These are phyloP conservation scores for Venturia aucupariae DNA, from an alignment of 2,329 filamentous ascomycete species.

Conservation along the genomic window DNA sequence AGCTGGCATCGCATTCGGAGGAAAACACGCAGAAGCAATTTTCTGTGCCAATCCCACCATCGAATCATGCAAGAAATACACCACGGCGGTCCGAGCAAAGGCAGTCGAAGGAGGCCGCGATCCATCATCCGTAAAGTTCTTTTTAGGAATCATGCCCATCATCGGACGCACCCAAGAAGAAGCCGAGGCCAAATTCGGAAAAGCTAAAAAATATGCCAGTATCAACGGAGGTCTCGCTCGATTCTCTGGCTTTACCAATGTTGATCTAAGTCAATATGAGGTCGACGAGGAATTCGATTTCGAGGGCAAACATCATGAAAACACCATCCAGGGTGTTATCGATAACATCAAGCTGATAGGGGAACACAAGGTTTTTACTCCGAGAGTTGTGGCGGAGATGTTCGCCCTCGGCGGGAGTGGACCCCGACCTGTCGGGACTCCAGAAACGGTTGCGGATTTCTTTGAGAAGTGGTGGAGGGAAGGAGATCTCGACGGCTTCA, in stretches of 20 bases:
- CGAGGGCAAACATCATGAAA: too few relatives aligned
- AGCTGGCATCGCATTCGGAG: too few relatives aligned
- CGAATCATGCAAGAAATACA: constrained; percentile 39
- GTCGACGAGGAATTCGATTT: constrained; percentile 50
- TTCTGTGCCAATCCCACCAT: constrained; percentile 49
- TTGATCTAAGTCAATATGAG: constrained; percentile 50
- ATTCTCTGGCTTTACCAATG: constrained; percentile 52
- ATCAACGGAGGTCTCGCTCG: constrained; percentile 47
- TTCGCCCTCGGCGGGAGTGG: constrained; percentile 21
- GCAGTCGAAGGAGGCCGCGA: constrained; percentile 44
- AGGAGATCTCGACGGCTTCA: constrained; percentile 1
- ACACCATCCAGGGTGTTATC: too few relatives aligned
- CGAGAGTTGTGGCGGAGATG: constrained; percentile 21
- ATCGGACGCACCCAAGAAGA: constrained; percentile 33
- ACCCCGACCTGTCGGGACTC: constrained; percentile 29
- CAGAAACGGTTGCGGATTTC: constrained; percentile 16
- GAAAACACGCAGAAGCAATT: constrained; percentile 51
- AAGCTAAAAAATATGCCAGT: constrained; percentile 43
- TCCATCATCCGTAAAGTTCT: constrained; percentile 47
- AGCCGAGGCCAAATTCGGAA: constrained; percentile 43
- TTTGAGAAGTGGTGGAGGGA: constrained; percentile 4
- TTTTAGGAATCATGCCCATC: constrained; percentile 29
- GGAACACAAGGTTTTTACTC: constrained; percentile 16
- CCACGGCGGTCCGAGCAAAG: constrained; percentile 44
- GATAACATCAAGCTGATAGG: constrained; percentile 18